A percentile compares a stretch with the other conserved stretches of the same genome.
These are phyloP conservation scores for Pouteria glomerata DNA, from an alignment of 148 eudicot species.

Conservation along the genomic window DNA sequence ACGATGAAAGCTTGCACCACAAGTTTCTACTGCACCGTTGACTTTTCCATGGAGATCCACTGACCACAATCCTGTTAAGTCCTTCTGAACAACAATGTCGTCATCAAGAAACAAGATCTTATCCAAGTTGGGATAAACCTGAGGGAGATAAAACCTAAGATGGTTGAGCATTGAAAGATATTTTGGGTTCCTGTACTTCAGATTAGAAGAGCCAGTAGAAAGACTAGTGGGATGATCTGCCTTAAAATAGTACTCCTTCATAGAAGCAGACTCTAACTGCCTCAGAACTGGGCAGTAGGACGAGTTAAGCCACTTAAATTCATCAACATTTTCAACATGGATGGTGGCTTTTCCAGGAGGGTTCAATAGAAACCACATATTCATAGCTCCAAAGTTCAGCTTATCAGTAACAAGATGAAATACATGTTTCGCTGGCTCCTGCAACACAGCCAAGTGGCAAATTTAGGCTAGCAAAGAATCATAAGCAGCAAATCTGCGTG, in stretches of 20 bases:
- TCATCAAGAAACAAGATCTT: conserved; percentile 88
- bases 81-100: conserved; percentile 87
- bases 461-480: background rate
- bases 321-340: conserved; percentile 87
- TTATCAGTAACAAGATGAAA: conserved; percentile 92
- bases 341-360: conserved; percentile 85
- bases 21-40: conserved; percentile 91
- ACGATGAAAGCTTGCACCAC: conserved; percentile 85
- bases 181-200: conserved; percentile 88
- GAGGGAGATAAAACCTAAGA: conserved; percentile 78
- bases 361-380: conserved; percentile 85
- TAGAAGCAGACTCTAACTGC: conserved; percentile 80
- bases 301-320: conserved; percentile 85
- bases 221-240: conserved; percentile 62
- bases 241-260: conserved; percentile 89
- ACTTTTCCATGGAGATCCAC: conserved; percentile 81
- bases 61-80: conserved; percentile 69
- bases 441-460: conserved; percentile 22
- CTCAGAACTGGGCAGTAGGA: conserved; percentile 81
- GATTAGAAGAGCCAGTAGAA: conserved; percentile 67
- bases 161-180: conserved; percentile 93
- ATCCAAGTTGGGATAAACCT: conserved; percentile 83
- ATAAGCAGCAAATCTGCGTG: background rate
- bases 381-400: conserved; percentile 87
- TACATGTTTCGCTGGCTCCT: conserved; percentile 89